Conservation (phyloP, 805 yeast species). For the Cyberlindnera xylosilytica region DNA sequence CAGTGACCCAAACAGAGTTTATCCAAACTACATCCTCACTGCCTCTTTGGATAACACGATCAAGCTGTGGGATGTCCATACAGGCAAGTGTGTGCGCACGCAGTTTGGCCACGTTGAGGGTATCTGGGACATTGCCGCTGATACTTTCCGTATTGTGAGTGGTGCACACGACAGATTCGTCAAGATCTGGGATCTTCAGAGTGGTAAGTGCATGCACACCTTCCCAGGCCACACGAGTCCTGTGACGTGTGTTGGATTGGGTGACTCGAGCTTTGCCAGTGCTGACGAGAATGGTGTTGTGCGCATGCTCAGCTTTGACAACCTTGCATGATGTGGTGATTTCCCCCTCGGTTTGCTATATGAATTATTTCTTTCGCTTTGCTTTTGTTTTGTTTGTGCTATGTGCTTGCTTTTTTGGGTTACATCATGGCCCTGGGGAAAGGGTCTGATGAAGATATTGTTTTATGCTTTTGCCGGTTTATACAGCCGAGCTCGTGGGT, state of each 20-base stretch:
- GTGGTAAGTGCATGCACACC: slow-evolving; percentile 92
- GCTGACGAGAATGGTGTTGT: slow-evolving; percentile 89
- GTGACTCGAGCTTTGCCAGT: slow-evolving; percentile 85
- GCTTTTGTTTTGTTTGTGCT: neutral
- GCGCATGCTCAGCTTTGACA: slow-evolving; percentile 78
- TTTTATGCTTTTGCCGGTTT: too few species aligned
- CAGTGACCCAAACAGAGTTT: slow-evolving; percentile 31
- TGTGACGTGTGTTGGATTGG: slow-evolving; percentile 75
- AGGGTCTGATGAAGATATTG: too few species aligned
- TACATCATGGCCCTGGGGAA: too few species aligned
- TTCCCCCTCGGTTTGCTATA: too few species aligned
- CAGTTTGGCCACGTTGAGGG: slow-evolving; percentile 99
- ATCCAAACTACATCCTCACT: slow-evolving; percentile 82
- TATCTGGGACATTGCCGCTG: slow-evolving; percentile 96
- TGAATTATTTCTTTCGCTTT: too few species aligned
- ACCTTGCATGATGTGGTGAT: slow-evolving; percentile 13
- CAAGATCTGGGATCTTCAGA: slow-evolving; percentile 94
- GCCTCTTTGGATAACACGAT: slow-evolving; percentile 92
- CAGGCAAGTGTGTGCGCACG: slow-evolving; percentile 87
- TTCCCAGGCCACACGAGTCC: slow-evolving; percentile 68
- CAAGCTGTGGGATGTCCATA: slow-evolving; percentile 83
- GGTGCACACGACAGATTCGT: slow-evolving; percentile 92
- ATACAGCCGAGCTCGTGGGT: too few species aligned
- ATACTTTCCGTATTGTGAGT: slow-evolving; percentile 88
- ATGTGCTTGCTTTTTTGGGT: too few species aligned